Percentiles rank a stretch among this genome's conserved stretches.
phyloP scores from a whole-genome alignment of 2,329 filamentous ascomycete genomes.

The Annulohypoxylon truncatum region DNA sequence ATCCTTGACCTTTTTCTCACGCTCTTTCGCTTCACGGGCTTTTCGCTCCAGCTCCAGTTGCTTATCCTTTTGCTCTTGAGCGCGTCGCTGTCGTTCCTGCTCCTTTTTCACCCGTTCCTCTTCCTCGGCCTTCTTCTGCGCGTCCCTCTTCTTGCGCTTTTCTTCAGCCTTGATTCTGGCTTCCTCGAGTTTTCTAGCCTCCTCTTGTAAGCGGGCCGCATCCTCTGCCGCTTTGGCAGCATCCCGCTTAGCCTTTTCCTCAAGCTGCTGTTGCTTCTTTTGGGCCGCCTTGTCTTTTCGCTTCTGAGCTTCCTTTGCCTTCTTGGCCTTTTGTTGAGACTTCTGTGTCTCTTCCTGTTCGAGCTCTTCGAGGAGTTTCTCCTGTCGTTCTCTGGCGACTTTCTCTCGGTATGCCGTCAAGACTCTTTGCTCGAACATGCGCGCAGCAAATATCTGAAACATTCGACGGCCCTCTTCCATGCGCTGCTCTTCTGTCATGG shows the following conservation, averaged over 20 bases:
- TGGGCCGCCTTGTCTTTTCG: slow-evolving; percentile 92
- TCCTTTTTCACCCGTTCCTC: slow-evolving; percentile 89
- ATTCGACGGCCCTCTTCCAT: slow-evolving; percentile 99
- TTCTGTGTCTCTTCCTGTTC: slow-evolving; percentile 84
- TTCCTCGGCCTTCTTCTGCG: slow-evolving; percentile 88
- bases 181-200: slow-evolving; percentile 84
- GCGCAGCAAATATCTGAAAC: slow-evolving; percentile 99
- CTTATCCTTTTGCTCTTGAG: slow-evolving; percentile 86
- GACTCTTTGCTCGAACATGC: slow-evolving; percentile 99
- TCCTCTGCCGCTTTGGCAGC: slow-evolving; percentile 92
- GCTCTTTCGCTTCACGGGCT: slow-evolving; percentile 80
- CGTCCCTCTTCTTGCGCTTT: slow-evolving; percentile 90
- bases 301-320: slow-evolving; percentile 92
- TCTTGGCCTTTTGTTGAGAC: slow-evolving; percentile 87
- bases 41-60: slow-evolving; percentile 89
- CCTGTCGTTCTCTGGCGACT: slow-evolving; percentile 90
- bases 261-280: slow-evolving; percentile 89
- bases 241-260: slow-evolving; percentile 88
- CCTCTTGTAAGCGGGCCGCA: slow-evolving; percentile 77
- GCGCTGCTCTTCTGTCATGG: slow-evolving; percentile 97
- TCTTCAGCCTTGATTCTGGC: slow-evolving; percentile 86
- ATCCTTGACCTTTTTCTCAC: slow-evolving; percentile 85
- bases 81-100: slow-evolving; percentile 80
- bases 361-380: slow-evolving; percentile 89
- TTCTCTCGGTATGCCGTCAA: slow-evolving; percentile 98